These are phyloP conservation scores for Coprinellus micaceus DNA, from an alignment of 768 basidiomycete species.

Conservation along the genomic window DNA sequence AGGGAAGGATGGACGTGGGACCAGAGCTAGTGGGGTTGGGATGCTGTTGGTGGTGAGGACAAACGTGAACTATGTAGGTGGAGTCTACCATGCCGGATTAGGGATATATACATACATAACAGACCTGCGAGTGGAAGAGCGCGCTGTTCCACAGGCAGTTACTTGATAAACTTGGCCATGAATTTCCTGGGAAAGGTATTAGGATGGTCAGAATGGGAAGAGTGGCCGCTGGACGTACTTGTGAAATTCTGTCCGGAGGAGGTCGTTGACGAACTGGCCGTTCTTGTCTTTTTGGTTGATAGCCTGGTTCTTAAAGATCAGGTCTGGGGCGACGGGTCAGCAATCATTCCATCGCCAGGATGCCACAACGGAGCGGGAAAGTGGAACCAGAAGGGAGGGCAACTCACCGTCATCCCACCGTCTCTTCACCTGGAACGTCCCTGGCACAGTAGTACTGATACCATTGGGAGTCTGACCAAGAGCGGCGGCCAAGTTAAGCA, in stretches of 20 bases:
- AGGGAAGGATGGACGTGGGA: constrained; percentile 70
- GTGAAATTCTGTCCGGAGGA: constrained; percentile 91
- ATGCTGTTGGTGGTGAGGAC: background rate
- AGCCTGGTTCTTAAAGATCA: constrained; percentile 99
- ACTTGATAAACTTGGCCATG: constrained; percentile 90
- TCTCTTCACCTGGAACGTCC: constrained; percentile 87
- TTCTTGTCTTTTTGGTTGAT: constrained; percentile 59
- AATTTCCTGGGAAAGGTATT: constrained; percentile 62
- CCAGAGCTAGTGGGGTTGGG: constrained; percentile 21
- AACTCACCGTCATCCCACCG: constrained; percentile 90
- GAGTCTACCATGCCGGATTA: background rate
- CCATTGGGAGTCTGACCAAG: constrained; percentile 72
- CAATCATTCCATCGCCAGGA: background rate
- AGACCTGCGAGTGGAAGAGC: no score
- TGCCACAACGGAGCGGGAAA: background rate
- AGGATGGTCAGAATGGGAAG: background rate
- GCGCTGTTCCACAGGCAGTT: no score
- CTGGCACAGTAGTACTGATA: constrained; percentile 68
- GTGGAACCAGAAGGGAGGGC: background rate
- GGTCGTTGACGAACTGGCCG: constrained; percentile 90
- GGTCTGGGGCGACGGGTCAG: constrained; percentile 48
- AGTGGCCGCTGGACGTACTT: constrained; percentile 50
- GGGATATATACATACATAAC: constrained; percentile 7
- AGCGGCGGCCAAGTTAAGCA: constrained; percentile 88
- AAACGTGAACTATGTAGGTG: background rate